Conservation (phyloP, 352 stramenopile species). For the Pythium dissimile region DNA sequence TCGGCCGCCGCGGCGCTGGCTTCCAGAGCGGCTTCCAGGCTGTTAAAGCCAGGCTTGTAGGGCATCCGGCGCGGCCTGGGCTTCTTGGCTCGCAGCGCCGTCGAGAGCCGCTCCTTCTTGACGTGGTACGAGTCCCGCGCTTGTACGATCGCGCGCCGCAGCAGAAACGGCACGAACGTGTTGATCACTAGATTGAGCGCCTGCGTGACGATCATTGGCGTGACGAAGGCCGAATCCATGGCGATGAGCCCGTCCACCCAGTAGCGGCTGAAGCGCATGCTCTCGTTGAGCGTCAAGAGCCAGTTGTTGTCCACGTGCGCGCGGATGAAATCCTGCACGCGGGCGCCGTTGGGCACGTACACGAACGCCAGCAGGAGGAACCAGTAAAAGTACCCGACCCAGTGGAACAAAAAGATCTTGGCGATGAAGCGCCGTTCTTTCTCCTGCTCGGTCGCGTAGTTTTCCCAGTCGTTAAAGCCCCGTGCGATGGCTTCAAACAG, state of each 20-base stretch:
- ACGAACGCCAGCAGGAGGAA: constrained; percentile 61
- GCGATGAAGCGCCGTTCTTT: constrained; percentile 47
- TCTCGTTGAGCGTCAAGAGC: constrained; percentile 36
- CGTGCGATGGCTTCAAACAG: constrained; percentile 49
- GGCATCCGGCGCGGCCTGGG: background rate
- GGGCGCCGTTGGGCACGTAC: constrained; percentile 53
- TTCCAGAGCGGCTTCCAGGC: background rate
- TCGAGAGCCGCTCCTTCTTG: constrained; percentile 41
- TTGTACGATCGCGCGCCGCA: constrained; percentile 41
- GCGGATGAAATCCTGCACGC: constrained; percentile 43
- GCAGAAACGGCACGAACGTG: constrained; percentile 55
- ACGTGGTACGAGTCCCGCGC: constrained; percentile 54
- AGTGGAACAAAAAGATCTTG: constrained; percentile 73
- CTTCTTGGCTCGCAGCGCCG: constrained; percentile 14
- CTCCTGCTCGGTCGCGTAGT: constrained; percentile 56
- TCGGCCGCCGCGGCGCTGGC: background rate
- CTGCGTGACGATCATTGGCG: constrained; percentile 67
- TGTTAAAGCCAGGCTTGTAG: background rate
- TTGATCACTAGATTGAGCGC: constrained; percentile 66
- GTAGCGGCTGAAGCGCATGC: constrained; percentile 51
- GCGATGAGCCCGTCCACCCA: constrained; percentile 54
- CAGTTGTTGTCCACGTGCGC: constrained; percentile 32
- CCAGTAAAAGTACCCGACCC: constrained; percentile 75
- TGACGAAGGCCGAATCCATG: constrained; percentile 66
- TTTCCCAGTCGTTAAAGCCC: constrained; percentile 62